A percentile compares a stretch with the other conserved stretches of the same genome.
Evolutionary conservation across 1,284 basidiomycete genomes (phyloP).

Genomic region (Lentinula novae-zelandiae): DNA sequence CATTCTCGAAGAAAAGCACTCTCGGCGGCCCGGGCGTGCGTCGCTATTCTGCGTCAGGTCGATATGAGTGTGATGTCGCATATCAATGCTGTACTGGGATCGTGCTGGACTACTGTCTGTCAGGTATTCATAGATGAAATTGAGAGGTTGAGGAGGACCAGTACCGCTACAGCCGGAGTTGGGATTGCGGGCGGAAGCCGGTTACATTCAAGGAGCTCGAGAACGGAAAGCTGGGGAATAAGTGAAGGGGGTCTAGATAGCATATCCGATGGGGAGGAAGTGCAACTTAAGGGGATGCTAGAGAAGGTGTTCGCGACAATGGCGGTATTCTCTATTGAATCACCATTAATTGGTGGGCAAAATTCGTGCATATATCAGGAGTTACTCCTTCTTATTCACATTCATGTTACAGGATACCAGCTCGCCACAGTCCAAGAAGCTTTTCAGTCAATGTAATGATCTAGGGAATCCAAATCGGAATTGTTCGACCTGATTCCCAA

Average conservation of each 20-base stretch:
- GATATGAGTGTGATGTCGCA: conserved; percentile 3
- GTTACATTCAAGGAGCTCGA: not conserved
- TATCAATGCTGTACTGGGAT: conserved; percentile 11
- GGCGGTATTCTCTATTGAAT: conserved; percentile 8
- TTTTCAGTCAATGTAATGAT: not conserved
- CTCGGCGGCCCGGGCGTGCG: conserved; percentile 1
- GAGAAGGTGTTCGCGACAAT: conserved; percentile 11
- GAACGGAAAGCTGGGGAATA: not conserved
- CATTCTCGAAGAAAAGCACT: conserved; percentile 7
- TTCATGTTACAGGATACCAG: conserved; percentile 1
- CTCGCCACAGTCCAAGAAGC: conserved; percentile 10
- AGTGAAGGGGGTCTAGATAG: not conserved
- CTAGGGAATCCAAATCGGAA: too few relatives aligned
- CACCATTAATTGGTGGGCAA: conserved; percentile 13
- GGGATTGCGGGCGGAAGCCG: not conserved
- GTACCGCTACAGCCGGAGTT: not conserved
- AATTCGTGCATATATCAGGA: not conserved
- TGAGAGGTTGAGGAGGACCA: not conserved
- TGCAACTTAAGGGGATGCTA: conserved; percentile 3
- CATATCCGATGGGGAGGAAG: not conserved
- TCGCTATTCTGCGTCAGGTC: conserved; percentile 7
- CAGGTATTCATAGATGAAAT: conserved; percentile 12
- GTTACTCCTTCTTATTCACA: not conserved
- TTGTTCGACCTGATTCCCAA: not conserved
- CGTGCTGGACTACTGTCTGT: conserved; percentile 10